A percentile compares a stretch with the other conserved stretches of the same genome.
Evolutionary conservation across 1,284 basidiomycete species (phyloP).

Genomic region (Cryptococcus sp.): DNA sequence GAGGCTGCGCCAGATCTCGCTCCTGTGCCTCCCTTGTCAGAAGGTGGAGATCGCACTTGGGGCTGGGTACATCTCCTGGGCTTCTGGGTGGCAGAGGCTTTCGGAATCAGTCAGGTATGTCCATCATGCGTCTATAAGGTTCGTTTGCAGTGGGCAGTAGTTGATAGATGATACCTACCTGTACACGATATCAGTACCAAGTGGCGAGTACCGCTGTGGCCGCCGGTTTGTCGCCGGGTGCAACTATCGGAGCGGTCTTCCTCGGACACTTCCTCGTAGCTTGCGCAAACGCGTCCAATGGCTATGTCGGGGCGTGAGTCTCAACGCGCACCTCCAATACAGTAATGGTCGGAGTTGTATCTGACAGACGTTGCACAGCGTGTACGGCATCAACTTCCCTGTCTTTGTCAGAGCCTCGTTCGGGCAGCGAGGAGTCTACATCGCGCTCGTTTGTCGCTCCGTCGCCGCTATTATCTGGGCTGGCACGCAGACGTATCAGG

Average conservation of each 20-base stretch:
- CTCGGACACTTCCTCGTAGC: conserved; percentile 28
- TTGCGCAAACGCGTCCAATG: conserved; percentile 17
- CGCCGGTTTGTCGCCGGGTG: conserved; percentile 24
- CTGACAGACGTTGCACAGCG: neutral
- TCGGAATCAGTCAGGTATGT: neutral
- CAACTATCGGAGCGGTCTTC: conserved; percentile 28
- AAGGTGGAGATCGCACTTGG: conserved; percentile 17
- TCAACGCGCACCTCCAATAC: no score
- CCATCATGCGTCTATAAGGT: neutral
- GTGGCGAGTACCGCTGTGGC: conserved; percentile 25
- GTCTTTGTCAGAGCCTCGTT: conserved; percentile 17
- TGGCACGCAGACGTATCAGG: conserved; percentile 24
- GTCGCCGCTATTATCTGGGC: conserved; percentile 27
- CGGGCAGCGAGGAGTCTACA: conserved; percentile 18
- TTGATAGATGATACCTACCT: conserved; percentile 3
- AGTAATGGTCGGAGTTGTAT: neutral
- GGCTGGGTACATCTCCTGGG: conserved; percentile 10
- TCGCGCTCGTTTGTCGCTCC: conserved; percentile 14
- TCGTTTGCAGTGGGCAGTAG: no score
- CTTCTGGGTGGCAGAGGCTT: conserved; percentile 9
- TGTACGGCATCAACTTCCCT: conserved; percentile 25
- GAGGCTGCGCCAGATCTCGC: conserved; percentile 17
- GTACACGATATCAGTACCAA: conserved; percentile 21
- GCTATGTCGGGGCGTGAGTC: conserved; percentile 17
- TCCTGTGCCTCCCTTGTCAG: conserved; percentile 12